These are phyloP conservation scores for Diddensiella caesifluorescens DNA, from an alignment of 805 yeast genomes.

Conservation along the genomic window DNA sequence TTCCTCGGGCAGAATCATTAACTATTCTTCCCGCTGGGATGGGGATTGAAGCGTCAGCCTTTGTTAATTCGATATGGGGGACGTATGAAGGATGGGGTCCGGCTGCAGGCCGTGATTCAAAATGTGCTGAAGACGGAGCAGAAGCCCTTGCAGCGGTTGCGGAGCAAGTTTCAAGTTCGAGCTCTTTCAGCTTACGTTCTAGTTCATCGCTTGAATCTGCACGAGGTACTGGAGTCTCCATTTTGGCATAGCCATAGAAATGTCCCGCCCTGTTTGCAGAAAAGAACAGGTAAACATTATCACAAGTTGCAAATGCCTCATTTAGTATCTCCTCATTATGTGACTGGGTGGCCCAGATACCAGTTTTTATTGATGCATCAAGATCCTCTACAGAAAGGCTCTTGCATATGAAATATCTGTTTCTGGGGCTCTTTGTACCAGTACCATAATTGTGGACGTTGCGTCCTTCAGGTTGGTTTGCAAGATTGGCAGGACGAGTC, in stretches of 20 bases:
- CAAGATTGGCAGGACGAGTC: neutral
- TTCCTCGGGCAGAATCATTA: conserved; percentile 31
- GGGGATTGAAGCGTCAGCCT: conserved; percentile 14
- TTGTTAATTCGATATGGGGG: conserved; percentile 10
- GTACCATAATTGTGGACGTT: neutral
- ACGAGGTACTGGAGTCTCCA: too few species aligned
- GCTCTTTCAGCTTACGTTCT: too few species aligned
- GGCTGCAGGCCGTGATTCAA: too few species aligned
- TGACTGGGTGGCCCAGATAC: conserved; percentile 38
- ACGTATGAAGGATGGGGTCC: neutral
- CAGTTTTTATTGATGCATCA: conserved; percentile 30
- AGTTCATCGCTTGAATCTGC: too few species aligned
- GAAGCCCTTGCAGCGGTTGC: too few species aligned
- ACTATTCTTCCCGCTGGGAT: conserved; percentile 24
- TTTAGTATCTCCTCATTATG: conserved; percentile 37
- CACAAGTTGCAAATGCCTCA: conserved; percentile 31
- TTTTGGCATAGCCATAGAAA: conserved; percentile 39
- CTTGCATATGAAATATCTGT: conserved; percentile 37
- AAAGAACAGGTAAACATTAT: conserved; percentile 36
- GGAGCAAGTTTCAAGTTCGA: neutral
- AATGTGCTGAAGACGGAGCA: too few species aligned
- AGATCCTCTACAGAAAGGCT: conserved; percentile 37
- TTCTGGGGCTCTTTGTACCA: conserved; percentile 7
- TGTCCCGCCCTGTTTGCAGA: conserved; percentile 39
- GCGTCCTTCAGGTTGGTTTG: neutral